phyloP scores from a whole-genome alignment of 495 filamentous ascomycete species.

The Bacidia rubella region DNA sequence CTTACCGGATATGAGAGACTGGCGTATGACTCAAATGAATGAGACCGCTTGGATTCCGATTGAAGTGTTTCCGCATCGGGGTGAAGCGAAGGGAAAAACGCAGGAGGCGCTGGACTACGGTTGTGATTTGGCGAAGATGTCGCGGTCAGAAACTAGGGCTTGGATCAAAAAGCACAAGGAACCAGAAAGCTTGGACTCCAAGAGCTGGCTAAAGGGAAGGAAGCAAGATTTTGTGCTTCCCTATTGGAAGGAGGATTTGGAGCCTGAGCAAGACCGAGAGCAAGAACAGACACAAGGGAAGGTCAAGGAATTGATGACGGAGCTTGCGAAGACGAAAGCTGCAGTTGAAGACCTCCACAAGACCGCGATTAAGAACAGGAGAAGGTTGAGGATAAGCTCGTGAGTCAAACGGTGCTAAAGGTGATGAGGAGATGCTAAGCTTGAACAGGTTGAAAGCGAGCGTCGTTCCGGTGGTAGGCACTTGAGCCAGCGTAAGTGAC shows the following conservation, averaged over 20 bases:
- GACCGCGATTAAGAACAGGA: background rate
- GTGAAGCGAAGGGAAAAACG: background rate
- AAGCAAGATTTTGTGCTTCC: background rate
- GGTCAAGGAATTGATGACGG: too few relatives aligned
- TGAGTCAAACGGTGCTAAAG: background rate
- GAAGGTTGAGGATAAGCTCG: background rate
- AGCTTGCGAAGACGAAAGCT: too few relatives aligned
- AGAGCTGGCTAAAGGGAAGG: too few relatives aligned
- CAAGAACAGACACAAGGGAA: too few relatives aligned
- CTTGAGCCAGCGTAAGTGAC: background rate
- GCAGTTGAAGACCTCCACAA: too few relatives aligned
- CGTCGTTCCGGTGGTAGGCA: too few relatives aligned
- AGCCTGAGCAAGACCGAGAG: background rate
- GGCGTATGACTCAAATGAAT: background rate
- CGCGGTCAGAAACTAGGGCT: too few relatives aligned
- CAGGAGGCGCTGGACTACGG: background rate
- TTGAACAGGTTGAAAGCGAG: too few relatives aligned
- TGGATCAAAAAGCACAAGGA: too few relatives aligned
- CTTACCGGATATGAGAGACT: too few relatives aligned
- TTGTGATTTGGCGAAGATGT: background rate
- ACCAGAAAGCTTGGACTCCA: too few relatives aligned
- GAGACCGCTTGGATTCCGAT: background rate
- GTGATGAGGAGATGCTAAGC: background rate
- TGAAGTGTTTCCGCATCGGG: background rate
- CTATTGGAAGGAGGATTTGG: background rate